Percentiles rank a stretch among this genome's conserved stretches.
These are phyloP conservation scores for Escallonia rubra DNA, from an alignment of 129 eudicot genomes.

Conservation along the genomic window DNA sequence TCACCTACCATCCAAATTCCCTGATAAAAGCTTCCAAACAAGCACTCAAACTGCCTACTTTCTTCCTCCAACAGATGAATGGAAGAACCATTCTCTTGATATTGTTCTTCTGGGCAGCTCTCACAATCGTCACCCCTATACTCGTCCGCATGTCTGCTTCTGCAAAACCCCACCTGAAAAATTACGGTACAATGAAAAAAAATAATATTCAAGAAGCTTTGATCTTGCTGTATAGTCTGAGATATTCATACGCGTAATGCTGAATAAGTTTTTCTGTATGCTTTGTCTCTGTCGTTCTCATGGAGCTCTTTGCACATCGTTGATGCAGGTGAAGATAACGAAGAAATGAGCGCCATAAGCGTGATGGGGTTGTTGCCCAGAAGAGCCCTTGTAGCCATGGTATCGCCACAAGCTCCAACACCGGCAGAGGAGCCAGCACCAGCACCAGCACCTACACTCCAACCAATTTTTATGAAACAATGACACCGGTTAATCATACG, in stretches of 20 bases:
- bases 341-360: conserved; percentile 9
- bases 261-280: not conserved
- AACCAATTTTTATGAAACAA: not conserved
- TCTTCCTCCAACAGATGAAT: conserved; percentile 32
- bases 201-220: not conserved
- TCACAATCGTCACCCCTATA: conserved; percentile 59
- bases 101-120: conserved; percentile 62
- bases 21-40: conserved; percentile 19
- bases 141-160: conserved; percentile 64
- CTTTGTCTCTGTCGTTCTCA: conserved; percentile 6
- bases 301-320: not conserved
- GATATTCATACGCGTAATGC: not conserved
- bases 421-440: conserved; percentile 20
- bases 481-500: not conserved
- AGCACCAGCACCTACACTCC: conserved; percentile 11
- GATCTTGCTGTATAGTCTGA: not conserved
- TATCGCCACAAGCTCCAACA: not conserved
- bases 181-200: conserved; percentile 23
- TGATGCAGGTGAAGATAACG: conserved; percentile 27
- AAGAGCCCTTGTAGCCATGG: conserved; percentile 45
- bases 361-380: conserved; percentile 36
- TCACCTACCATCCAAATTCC: conserved; percentile 28
- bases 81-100: conserved; percentile 56
- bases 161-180: conserved; percentile 32
- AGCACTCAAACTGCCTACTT: conserved; percentile 9